Conservation (phyloP, 2,329 filamentous ascomycete genomes). For the Colletotrichum liaoningense region DNA sequence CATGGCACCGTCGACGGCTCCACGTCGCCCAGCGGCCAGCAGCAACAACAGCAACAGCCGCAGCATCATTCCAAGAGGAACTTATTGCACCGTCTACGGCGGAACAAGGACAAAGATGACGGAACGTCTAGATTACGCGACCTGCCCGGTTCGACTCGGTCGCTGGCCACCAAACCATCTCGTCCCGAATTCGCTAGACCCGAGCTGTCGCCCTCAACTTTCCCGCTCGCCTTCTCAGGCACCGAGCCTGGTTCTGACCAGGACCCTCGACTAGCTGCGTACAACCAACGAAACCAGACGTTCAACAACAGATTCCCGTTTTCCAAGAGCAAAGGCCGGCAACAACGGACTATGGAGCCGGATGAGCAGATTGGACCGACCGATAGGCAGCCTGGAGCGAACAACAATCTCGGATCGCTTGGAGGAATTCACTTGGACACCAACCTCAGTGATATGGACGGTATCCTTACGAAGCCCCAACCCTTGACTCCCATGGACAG, state of each 20-base stretch:
- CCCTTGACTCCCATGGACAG: slow-evolving; percentile 78
- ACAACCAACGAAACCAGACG: slow-evolving; percentile 55
- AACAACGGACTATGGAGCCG: slow-evolving; percentile 58
- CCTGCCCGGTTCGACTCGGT: slow-evolving; percentile 64
- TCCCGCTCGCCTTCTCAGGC: slow-evolving; percentile 44
- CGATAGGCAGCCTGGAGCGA: slow-evolving; percentile 57
- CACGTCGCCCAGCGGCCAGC: slow-evolving; percentile 62
- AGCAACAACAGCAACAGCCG: slow-evolving; percentile 38
- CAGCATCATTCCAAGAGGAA: slow-evolving; percentile 59
- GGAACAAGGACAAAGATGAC: slow-evolving; percentile 68
- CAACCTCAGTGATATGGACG: slow-evolving; percentile 90
- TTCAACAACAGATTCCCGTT: slow-evolving; percentile 75
- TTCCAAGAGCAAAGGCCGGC: slow-evolving; percentile 63
- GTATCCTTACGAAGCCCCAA: slow-evolving; percentile 80
- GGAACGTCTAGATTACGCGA: slow-evolving; percentile 57
- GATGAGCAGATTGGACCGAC: slow-evolving; percentile 72
- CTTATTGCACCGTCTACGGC: slow-evolving; percentile 61
- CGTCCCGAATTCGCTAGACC: slow-evolving; percentile 57
- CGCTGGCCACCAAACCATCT: slow-evolving; percentile 62
- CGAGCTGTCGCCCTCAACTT: slow-evolving; percentile 51
- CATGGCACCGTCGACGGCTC: slow-evolving; percentile 64
- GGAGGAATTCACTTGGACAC: slow-evolving; percentile 80
- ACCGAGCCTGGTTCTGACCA: slow-evolving; percentile 44
- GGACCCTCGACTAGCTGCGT: slow-evolving; percentile 39
- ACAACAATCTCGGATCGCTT: slow-evolving; percentile 57